Evolutionary conservation across 176 grass and related monocot species (phyloP).

Genomic region (Oryza australiensis): DNA sequence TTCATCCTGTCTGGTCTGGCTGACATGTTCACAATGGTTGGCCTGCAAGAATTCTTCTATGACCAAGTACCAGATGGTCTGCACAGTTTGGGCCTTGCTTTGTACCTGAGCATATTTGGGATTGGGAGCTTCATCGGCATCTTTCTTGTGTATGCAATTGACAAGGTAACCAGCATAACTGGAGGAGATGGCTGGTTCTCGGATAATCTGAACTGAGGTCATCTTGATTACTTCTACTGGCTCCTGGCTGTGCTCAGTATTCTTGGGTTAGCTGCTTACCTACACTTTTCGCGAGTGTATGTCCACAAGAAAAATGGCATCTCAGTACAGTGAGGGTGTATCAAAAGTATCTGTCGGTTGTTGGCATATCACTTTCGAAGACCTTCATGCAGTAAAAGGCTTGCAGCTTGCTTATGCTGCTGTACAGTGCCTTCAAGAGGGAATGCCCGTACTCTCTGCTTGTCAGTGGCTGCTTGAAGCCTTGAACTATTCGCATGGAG

Average conservation of each 20-base stretch:
- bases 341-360: neutral
- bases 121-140: constrained; percentile 40
- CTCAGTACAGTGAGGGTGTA: constrained; percentile 17
- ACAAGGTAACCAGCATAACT: constrained; percentile 33
- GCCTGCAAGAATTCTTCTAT: constrained; percentile 69
- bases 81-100: constrained; percentile 56
- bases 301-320: constrained; percentile 38
- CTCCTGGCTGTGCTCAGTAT: constrained; percentile 45
- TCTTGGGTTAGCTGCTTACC: constrained; percentile 39
- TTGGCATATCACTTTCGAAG: neutral
- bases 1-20: constrained; percentile 49
- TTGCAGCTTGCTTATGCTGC: neutral
- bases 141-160: constrained; percentile 47
- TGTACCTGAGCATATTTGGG: constrained; percentile 47
- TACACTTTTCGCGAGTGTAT: constrained; percentile 42
- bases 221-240: constrained; percentile 72
- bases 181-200: constrained; percentile 60
- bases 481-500: no score
- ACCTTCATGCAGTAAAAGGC: neutral
- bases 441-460: no score
- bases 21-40: constrained; percentile 49
- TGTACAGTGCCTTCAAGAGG: no score
- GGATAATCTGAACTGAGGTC: constrained; percentile 45
- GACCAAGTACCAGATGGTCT: constrained; percentile 60
- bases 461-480: no score